Base-by-base conservation (phyloP, 345 rosid species). In the Moricandia moricandioides region DNA sequence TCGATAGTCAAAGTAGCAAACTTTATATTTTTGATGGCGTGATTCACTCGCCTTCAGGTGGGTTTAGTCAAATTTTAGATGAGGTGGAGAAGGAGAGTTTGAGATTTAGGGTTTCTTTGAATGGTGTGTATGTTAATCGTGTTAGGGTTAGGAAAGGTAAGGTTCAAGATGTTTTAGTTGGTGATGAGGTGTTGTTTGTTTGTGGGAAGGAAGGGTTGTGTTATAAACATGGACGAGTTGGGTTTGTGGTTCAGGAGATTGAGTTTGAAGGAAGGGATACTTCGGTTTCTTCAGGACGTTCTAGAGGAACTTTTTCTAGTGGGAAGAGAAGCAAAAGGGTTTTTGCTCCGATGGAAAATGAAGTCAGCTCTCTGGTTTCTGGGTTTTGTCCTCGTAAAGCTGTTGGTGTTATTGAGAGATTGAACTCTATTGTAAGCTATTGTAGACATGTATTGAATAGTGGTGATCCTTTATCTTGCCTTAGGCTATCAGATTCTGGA, bases 181-280 rank as follows among this genome's bases (percentile, higher is more conserved):
- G 90, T 37, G 92, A 93, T 84, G 94, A 91, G 82, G 86, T 93
- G 62, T 82, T 85, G 81, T 82, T 93, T 73, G 90, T 78, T 76
- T 91, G 97, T 35, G 81, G 86, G 30, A 82, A 71, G 17, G 81
- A 78, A 72, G 74, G 82, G 55, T 30, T 30, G 59, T 86, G 96
- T 37, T 67, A 71, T 78, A 82, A 79, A 12, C 35, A 80, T 33
- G 60, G 65, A 61, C 77, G 51, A 76, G 79, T 88, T 81, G 97
- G 98, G 31, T 93, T 93, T 85, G 63, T 82, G 69, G 80, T 93
- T 74, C 59, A 79, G 49, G 87, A 80, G 72, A 65, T 94, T 83
- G 76, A 57, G 57, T 79, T 87, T 29, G 80, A 78, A 78, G 93
- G 84, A 80, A 78, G 82, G 29, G 80, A 64, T 66, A 0, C 10